Base-by-base conservation (phyloP, 1,284 basidiomycete species). In the Ceratobasidium papillatum region DNA sequence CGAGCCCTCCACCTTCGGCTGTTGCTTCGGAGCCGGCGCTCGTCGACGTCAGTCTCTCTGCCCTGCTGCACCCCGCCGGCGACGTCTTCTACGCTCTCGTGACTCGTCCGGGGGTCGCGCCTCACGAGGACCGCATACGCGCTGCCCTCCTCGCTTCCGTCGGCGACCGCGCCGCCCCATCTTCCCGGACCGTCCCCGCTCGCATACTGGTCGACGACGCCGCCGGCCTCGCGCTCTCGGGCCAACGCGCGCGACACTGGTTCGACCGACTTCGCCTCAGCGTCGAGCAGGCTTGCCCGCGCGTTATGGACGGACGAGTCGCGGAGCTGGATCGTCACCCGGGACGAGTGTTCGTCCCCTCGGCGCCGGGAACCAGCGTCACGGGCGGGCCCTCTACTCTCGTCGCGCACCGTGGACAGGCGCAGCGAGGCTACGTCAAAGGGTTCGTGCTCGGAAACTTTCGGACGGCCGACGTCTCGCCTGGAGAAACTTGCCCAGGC, bases 91-190 rank as follows among this genome's bases (percentile, higher is more conserved):
- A 59, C 43, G 52, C 66, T 17, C 54, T 59, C 8, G 66, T 71
- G 30, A 71, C 66, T 14, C 36, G 66, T 14, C 36, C 41, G n/a
- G 52, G 66, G n/a, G 30, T 34, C 22, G 51, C 22, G 11, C 65
- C 65, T 25, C 65, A 69, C 36, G 65, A 69, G 45, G 65, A 69
- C 7, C 65, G 65, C 14, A 71, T 71, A 3, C 66, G 34, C 19
- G 41, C 66, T 19, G 54, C 54, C 5, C 66, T 71, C 38, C 54
- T 59, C 25, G 66, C 54, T 19, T 71, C 66, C 19, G 19, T 22
- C 54, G 27, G 8, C 25, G 25, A 38, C 25, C 38, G 27, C 30
- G 22, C 22, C 41, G 2, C 43, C 9, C 30, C n/a, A 14, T 45
- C 45, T 22, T 22, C 52, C 19, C 3, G 9, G 2, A 47, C 54